Evolutionary conservation across 371 early-diverging fungal species (phyloP), one percentile per base, ranked within the genome.

Genomic region (Circinella minor): DNA sequence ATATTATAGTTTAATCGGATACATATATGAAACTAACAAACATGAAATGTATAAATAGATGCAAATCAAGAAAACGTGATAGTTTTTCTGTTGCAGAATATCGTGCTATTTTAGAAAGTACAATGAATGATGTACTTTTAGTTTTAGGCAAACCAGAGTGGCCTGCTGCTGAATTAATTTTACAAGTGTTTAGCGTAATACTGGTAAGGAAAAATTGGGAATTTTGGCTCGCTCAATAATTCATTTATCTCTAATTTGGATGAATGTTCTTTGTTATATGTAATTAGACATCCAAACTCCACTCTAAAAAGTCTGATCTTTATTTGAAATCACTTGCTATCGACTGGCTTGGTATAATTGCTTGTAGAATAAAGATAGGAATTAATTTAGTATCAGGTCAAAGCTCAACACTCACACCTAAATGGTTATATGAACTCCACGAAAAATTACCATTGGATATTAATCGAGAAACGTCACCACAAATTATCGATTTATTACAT

Each of bases 81-180:
- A 63, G 71, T 1, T 78, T 74, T 61, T 77, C 84, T 11, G 91
- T 94, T 18, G 77, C 83, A 1, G 96, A 96, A 49, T 96, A 95
- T 75, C 81, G 90, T n/a, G 70, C 71, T 0, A 78, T 94, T 15
- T 73, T 97, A 18, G 91, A 93, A 20, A 76, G 79, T 48, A 81
- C 96, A 39, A 69, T 96, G 39, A 79, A 89, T 18, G 96, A 98
- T 76, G 75, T 93, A 0, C 73, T 95, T 61, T 70, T 78, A 4
- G 88, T 94, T 0, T 77, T 95, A 18, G 88, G 89, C 18, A 89
- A 91, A n/a, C 95, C 96, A 7, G 96, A 95, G 55, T 98, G 96
- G 96, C 98, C 98, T 0, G 91, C 86, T 0, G 94, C 98, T 0
- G 94, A 93, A 61, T 73, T 68, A 39, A 11, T 68, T 34, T 9